Evolutionary conservation across 345 rosid species (phyloP), one percentile per base, ranked within the genome.

Genomic region (Euphorbia tirucalli): DNA sequence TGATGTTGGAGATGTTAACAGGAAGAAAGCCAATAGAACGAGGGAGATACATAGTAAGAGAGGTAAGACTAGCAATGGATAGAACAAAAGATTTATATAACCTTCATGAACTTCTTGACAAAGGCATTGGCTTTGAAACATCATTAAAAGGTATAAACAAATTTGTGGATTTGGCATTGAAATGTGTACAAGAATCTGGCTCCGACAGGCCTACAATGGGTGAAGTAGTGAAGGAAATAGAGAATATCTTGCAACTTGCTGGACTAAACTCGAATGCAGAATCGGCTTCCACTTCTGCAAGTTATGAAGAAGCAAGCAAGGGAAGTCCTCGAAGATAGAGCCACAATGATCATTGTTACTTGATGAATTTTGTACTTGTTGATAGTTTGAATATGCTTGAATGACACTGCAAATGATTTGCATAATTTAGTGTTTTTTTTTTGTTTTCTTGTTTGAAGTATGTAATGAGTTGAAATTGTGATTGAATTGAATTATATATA

Each of bases 1-100:
- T 91, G 50, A 73, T 93, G 91, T 71, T 96, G 66, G 98, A 96
- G 79, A 73, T 96, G 41, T 18, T 90, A 66, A n/a, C n/a, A n/a
- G n/a, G n/a, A n/a, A n/a, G n/a, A n/a, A n/a, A n/a, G n/a, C n/a
- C n/a, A n/a, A n/a, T n/a, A n/a, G n/a, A n/a, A n/a, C n/a, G 44
- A 39, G 1, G 44, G 1, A 39, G 44, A 39, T 39, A 39, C 2
- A 39, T 39, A 39, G 44, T 39, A 11, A 39, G 44, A 39, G 44
- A 39, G 44, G 44, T 39, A 11, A 39, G 11, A 39, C 6, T 39
- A 5, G 44, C 44, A 39, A 39, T 39, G 44, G 44, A 39, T 39
- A 39, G 44, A 2, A 39, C 44, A 39, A 39, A 39, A 39, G 44
- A 39, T 39, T 39, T 39, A 39, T 39, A 39, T 39, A 39, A 85